phyloP scores from a whole-genome alignment of 2,329 filamentous ascomycete species.

The Chrysosporium queenslandicum region DNA sequence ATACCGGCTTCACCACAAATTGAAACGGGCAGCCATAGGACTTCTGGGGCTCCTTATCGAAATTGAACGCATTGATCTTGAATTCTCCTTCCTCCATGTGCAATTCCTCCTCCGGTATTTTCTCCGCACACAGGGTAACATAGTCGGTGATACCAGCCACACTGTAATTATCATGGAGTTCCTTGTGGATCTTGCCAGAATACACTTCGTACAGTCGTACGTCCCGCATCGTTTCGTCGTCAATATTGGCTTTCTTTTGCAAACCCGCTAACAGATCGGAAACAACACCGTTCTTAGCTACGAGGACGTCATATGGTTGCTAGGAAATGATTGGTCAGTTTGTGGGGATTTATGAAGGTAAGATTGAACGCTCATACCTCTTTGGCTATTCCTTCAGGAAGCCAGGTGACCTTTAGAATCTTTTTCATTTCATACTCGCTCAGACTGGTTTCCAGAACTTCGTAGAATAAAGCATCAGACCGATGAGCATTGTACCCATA shows the following conservation, averaged over 20 bases:
- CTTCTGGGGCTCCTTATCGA: constrained; percentile 77
- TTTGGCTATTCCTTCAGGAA: constrained; percentile 84
- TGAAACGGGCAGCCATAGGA: constrained; percentile 84
- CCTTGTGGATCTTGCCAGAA: constrained; percentile 71
- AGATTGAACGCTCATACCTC: constrained; percentile 50
- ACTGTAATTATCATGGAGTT: constrained; percentile 57
- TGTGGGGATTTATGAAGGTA: neutral
- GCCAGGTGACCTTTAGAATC: constrained; percentile 67
- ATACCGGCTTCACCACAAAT: constrained; percentile 71
- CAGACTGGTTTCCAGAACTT: constrained; percentile 87
- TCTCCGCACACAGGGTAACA: constrained; percentile 68
- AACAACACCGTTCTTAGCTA: constrained; percentile 74
- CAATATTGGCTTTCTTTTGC: constrained; percentile 68
- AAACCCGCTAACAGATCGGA: constrained; percentile 67
- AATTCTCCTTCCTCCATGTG: constrained; percentile 54
- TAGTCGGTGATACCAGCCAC: constrained; percentile 84
- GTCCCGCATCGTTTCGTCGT: constrained; percentile 61
- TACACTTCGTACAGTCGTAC: constrained; percentile 77
- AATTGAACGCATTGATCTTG: constrained; percentile 76
- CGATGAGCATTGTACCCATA: constrained; percentile 62
- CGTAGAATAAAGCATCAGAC: constrained; percentile 75
- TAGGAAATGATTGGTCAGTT: neutral
- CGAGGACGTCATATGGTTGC: constrained; percentile 69
- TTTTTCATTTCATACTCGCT: constrained; percentile 92
- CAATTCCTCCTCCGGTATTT: constrained; percentile 60